phyloP scores from a whole-genome alignment of 2,329 filamentous ascomycete genomes.

The Colletotrichum lupini region DNA sequence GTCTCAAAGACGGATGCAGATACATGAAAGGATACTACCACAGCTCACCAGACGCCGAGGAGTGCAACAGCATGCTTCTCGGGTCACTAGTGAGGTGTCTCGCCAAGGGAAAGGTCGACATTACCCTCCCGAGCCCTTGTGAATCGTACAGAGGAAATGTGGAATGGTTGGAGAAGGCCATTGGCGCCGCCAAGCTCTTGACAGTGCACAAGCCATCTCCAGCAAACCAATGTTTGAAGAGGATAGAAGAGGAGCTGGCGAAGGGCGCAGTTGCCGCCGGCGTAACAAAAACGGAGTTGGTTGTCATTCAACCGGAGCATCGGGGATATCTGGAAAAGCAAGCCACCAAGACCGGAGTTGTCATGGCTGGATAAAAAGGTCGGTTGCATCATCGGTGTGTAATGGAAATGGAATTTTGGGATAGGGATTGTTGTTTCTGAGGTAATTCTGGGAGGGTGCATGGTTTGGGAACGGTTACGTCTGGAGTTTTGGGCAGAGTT shows the following conservation, averaged over 20 bases:
- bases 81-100: slow-evolving; percentile 25
- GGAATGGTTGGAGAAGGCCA: slow-evolving; percentile 16
- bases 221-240: slow-evolving; percentile 26
- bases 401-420: background rate
- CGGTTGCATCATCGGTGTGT: background rate
- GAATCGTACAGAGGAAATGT: slow-evolving; percentile 24
- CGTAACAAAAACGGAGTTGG: slow-evolving; percentile 3
- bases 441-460: background rate
- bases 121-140: slow-evolving; percentile 23
- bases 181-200: slow-evolving; percentile 25
- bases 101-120: slow-evolving; percentile 28
- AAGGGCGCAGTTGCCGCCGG: slow-evolving; percentile 11
- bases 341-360: slow-evolving; percentile 23
- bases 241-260: slow-evolving; percentile 31
- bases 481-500: slow-evolving; percentile 23
- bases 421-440: background rate
- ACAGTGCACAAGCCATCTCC: slow-evolving; percentile 28
- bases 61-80: slow-evolving; percentile 34
- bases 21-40: slow-evolving; percentile 34
- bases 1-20: slow-evolving; percentile 30
- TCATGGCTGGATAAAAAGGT: slow-evolving; percentile 15
- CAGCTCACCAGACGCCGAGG: slow-evolving; percentile 30
- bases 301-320: slow-evolving; percentile 20
- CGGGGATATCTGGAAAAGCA: slow-evolving; percentile 21
- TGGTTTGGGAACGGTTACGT: background rate